These are phyloP conservation scores for Pseudoperonospora humuli DNA, from an alignment of 352 stramenopile genomes.

Conservation along the genomic window DNA sequence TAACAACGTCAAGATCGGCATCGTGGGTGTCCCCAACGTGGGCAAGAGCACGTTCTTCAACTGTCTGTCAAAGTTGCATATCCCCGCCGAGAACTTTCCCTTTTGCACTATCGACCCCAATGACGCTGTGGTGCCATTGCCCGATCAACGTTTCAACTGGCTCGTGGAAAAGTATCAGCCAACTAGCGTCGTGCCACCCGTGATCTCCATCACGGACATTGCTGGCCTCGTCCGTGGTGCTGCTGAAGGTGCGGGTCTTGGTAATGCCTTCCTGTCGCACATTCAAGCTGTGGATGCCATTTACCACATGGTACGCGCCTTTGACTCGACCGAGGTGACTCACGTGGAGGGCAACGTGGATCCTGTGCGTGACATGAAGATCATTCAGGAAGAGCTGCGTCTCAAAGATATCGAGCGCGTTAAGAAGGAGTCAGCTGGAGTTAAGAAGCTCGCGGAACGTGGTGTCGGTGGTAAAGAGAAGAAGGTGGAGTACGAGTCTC, in stretches of 20 bases:
- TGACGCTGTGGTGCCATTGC: conserved; percentile 93
- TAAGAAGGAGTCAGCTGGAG: conserved; percentile 59
- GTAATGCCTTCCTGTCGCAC: conserved; percentile 99
- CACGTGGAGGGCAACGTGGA: conserved; percentile 99
- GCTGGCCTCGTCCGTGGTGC: conserved; percentile 97
- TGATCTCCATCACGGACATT: conserved; percentile 99
- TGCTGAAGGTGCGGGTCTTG: conserved; percentile 95
- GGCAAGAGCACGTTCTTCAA: conserved; percentile 99
- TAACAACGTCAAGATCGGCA: conserved; percentile 97
- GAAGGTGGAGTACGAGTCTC: conserved; percentile 90
- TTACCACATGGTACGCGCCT: conserved; percentile 96
- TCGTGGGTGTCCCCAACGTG: conserved; percentile 99
- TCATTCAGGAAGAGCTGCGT: conserved; percentile 97
- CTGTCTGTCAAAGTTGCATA: conserved; percentile 92
- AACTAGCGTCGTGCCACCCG: conserved; percentile 90
- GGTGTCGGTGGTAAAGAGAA: conserved; percentile 91
- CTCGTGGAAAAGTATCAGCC: conserved; percentile 95
- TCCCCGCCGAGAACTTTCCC: conserved; percentile 89
- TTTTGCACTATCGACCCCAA: conserved; percentile 99
- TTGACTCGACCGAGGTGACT: conserved; percentile 97
- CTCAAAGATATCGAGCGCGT: conserved; percentile 94
- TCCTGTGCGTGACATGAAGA: conserved; percentile 97
- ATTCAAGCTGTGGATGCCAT: conserved; percentile 99
- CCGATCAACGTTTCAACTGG: conserved; percentile 98
- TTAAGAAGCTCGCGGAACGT: conserved; percentile 86